Base-by-base conservation (phyloP, 306 rosid genomes). In the Cercis canadensis region DNA sequence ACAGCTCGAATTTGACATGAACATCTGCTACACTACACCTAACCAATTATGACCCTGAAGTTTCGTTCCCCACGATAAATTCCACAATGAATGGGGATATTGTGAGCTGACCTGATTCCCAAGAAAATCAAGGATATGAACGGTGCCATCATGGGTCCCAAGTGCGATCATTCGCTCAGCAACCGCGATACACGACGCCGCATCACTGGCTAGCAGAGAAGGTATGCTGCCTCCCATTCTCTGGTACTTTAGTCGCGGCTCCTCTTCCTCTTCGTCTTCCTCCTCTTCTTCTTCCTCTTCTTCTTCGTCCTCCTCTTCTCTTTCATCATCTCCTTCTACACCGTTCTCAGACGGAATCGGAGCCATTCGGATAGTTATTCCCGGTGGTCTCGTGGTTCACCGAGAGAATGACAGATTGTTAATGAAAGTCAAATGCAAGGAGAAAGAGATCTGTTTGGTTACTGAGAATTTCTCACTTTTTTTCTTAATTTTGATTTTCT, bases 161-260 rank as follows among this genome's bases (percentile, higher is more conserved):
- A 90, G 89, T 0, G 95, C 95, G 83, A 90, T 88, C 97, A 88
- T 90, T 72, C 97, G 87, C 82, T 90, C 95, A 8, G 97, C 90
- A 37, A 90, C 87, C 0, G 89, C 87, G 50, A 90, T 81, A 72
- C 89, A 88, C 21, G 96, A 84, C 3, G 96, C 90, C 18, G 78
- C 88, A 52, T 88, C 97, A 62, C 70, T 86, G 0, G 90, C 80
- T 3, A 91, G 84, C 8, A 91, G 82, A 44, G 80, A 45, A 32
- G 97, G 89, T 40, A 91, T 78, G 75, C 96, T 91, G 8, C 92
- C 97, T 65, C 97, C 97, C 84, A 91, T 80, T 78, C 97, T 75
- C 84, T 91, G 92, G 70, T 91, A 91, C 90, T 91, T 91, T 40
- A 88, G 97, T 84, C 87, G 81, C 6, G 97, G 95, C 65, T 90